phyloP scores from a whole-genome alignment of 2,329 filamentous ascomycete genomes.

The Akanthomyces uredinophilus region DNA sequence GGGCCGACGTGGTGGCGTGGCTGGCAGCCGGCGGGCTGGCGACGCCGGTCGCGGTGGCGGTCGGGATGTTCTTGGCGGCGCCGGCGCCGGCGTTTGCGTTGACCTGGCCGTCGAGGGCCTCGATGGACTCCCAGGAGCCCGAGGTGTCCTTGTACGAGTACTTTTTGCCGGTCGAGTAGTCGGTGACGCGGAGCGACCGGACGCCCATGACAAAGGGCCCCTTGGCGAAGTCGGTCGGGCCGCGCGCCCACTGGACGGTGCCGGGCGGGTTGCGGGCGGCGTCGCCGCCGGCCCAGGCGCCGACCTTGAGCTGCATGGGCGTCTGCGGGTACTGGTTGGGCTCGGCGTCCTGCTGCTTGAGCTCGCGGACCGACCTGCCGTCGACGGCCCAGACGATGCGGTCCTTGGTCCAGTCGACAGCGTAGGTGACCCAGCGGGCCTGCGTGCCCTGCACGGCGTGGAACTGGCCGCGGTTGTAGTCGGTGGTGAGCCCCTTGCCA shows the following conservation, averaged over 20 bases:
- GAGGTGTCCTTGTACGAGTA: slow-evolving; percentile 78
- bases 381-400: slow-evolving; percentile 86
- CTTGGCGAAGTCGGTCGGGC: slow-evolving; percentile 73
- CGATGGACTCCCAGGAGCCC: slow-evolving; percentile 78
- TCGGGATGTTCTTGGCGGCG: slow-evolving; percentile 42
- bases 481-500: slow-evolving; percentile 78
- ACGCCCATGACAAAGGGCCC: slow-evolving; percentile 87
- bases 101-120: slow-evolving; percentile 70
- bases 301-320: slow-evolving; percentile 91
- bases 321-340: slow-evolving; percentile 83
- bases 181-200: slow-evolving; percentile 67
- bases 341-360: slow-evolving; percentile 65
- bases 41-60: slow-evolving; percentile 54
- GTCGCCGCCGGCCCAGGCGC: slow-evolving; percentile 89
- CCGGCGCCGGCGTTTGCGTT: slow-evolving; percentile 60
- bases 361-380: slow-evolving; percentile 68
- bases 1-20: slow-evolving; percentile 49
- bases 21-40: slow-evolving; percentile 54
- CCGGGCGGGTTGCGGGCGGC: slow-evolving; percentile 64
- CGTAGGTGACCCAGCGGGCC: slow-evolving; percentile 74
- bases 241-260: slow-evolving; percentile 86
- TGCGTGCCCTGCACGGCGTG: slow-evolving; percentile 67
- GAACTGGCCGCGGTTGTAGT: slow-evolving; percentile 84
- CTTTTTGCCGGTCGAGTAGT: slow-evolving; percentile 86
- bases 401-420: slow-evolving; percentile 82